phyloP scores from a whole-genome alignment of 148 eudicot species.

The Spergularia marina region DNA sequence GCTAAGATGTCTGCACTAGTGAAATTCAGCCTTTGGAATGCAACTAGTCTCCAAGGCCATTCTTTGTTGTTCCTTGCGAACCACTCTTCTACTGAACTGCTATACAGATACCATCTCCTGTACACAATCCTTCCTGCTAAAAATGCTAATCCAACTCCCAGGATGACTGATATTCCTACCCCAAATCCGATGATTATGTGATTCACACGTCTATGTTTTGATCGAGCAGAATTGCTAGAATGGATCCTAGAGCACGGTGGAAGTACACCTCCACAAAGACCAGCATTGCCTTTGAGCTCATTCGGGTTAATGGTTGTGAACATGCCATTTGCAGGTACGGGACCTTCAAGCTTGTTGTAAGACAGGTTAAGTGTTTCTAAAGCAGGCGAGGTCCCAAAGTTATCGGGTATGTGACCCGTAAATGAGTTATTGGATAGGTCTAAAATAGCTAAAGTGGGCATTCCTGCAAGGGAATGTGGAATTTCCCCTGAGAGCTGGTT shows the following conservation, averaged over 20 bases:
- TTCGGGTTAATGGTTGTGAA: constrained; percentile 63
- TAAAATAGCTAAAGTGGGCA: constrained; percentile 72
- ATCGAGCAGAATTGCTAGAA: constrained; percentile 20
- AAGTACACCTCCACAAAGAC: constrained; percentile 77
- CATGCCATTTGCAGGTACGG: constrained; percentile 68
- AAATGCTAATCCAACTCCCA: constrained; percentile 38
- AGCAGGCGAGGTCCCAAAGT: constrained; percentile 76
- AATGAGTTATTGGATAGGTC: constrained; percentile 82
- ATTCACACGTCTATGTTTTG: constrained; percentile 33
- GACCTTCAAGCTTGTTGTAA: constrained; percentile 69
- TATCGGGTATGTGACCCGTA: constrained; percentile 63
- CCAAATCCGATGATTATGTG: constrained; percentile 52
- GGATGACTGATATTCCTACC: constrained; percentile 49
- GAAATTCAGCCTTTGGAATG: constrained; percentile 82
- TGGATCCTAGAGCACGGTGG: constrained; percentile 51
- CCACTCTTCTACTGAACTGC: constrained; percentile 56
- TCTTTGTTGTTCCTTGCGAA: constrained; percentile 44
- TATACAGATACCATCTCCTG: constrained; percentile 59
- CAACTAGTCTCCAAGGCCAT: constrained; percentile 93
- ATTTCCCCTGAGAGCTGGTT: constrained; percentile 65
- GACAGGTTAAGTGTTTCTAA: constrained; percentile 73
- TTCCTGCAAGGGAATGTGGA: constrained; percentile 49
- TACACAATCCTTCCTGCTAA: constrained; percentile 42
- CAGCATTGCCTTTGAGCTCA: constrained; percentile 68
- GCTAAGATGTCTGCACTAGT: constrained; percentile 59